phyloP scores from a whole-genome alignment of 192 early-diverging fungal genomes.

The Mortierella antarctica region DNA sequence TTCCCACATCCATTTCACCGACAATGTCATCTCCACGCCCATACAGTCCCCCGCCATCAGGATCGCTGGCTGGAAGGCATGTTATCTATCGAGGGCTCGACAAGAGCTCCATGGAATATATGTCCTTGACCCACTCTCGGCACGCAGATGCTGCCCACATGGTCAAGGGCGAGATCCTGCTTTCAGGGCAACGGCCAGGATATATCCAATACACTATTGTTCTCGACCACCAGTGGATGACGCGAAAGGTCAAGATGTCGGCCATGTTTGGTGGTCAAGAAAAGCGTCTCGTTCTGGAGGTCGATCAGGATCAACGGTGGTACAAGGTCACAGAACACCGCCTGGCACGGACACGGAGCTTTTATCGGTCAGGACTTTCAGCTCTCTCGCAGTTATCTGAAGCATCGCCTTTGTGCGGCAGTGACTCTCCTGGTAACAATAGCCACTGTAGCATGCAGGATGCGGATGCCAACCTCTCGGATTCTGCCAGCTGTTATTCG shows the following conservation, averaged over 20 bases:
- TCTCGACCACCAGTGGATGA: conserved; percentile 43
- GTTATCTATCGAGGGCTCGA: conserved; percentile 39
- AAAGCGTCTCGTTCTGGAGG: conserved; percentile 41
- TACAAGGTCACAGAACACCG: conserved; percentile 45
- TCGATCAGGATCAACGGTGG: conserved; percentile 50
- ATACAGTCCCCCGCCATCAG: conserved; percentile 36
- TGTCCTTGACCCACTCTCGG: conserved; percentile 42
- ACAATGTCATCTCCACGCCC: conserved; percentile 26
- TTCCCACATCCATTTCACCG: conserved; percentile 21
- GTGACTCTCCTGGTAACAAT: not conserved
- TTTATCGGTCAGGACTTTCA: conserved; percentile 34
- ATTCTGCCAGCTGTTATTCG: conserved; percentile 42
- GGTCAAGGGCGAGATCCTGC: conserved; percentile 47
- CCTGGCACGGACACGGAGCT: conserved; percentile 31
- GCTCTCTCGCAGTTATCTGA: conserved; percentile 16
- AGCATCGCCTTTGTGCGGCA: not conserved
- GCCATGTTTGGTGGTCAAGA: conserved; percentile 38
- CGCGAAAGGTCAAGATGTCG: conserved; percentile 47
- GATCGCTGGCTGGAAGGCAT: conserved; percentile 39
- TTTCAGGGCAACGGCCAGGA: conserved; percentile 40
- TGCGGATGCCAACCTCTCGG: conserved; percentile 43
- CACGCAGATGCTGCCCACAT: conserved; percentile 44
- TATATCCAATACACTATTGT: conserved; percentile 51
- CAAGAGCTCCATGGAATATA: conserved; percentile 51
- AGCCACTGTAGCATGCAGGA: conserved; percentile 51